A percentile compares a stretch with the other conserved stretches of the same genome.
Conservation (phyloP, 805 yeast genomes). For the Groenewaldozyma salmanticensis region DNA sequence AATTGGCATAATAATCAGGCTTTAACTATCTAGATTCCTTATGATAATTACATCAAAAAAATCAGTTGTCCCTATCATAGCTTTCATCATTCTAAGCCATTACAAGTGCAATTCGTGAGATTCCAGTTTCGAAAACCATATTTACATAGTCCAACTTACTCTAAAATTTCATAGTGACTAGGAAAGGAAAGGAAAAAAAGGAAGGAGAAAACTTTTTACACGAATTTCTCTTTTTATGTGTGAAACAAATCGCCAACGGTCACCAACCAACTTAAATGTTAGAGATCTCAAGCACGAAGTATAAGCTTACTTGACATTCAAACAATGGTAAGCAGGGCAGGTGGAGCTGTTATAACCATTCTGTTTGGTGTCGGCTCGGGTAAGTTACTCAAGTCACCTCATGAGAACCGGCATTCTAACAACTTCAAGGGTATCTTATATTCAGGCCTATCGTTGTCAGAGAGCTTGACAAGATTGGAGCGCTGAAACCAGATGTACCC, state of each 20-base stretch:
- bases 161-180: no score
- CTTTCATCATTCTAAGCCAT: conserved; percentile 22
- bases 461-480: background rate
- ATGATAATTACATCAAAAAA: conserved; percentile 17
- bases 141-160: no score
- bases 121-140: no score
- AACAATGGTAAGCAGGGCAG: no score
- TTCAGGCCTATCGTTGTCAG: background rate
- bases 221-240: background rate
- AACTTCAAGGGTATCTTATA: background rate
- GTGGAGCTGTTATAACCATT: no score
- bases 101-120: no score
- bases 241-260: background rate
- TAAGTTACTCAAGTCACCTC: no score
- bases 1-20: background rate
- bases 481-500: background rate
- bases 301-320: no score
- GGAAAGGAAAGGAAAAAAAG: conserved; percentile 4
- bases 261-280: background rate
- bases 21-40: conserved; percentile 25
- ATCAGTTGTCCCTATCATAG: conserved; percentile 30
- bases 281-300: no score
- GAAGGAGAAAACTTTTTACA: background rate
- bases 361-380: no score
- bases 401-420: no score